Percentiles rank a stretch among this genome's conserved stretches.
phyloP scores from a whole-genome alignment of 176 grass and related monocot genomes.

The Bothriochloa decipiens region DNA sequence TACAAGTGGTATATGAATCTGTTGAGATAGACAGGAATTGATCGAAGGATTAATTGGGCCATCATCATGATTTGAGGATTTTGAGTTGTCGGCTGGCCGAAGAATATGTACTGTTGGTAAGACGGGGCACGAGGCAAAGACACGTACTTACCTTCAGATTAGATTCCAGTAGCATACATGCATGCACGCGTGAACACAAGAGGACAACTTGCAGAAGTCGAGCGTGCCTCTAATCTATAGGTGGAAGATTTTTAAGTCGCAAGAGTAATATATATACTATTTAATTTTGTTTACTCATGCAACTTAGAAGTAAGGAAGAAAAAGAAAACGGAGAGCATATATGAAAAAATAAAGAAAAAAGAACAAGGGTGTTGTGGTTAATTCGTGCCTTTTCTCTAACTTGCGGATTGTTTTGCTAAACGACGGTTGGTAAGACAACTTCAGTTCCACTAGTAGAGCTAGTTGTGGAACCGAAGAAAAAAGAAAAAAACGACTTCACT shows the following conservation, averaged over 20 bases:
- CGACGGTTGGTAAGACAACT: too few relatives aligned
- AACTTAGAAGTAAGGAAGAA: too few relatives aligned
- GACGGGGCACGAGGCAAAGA: background rate
- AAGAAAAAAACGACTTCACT: too few relatives aligned
- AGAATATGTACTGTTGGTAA: background rate
- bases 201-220: background rate
- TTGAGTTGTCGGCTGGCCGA: background rate
- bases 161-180: background rate
- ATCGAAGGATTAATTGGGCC: slow-evolving; percentile 33
- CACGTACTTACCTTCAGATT: background rate
- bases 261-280: background rate
- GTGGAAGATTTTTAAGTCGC: too few relatives aligned
- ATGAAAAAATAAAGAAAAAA: too few relatives aligned
- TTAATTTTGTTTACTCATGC: too few relatives aligned
- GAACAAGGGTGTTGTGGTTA: too few relatives aligned
- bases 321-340: too few relatives aligned
- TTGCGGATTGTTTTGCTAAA: too few relatives aligned
- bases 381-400: too few relatives aligned
- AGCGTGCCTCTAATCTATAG: background rate
- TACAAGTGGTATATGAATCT: background rate
- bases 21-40: background rate
- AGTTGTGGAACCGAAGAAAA: too few relatives aligned
- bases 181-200: background rate
- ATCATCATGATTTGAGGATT: background rate
- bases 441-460: too few relatives aligned